These are phyloP conservation scores for Scalesia atractyloides DNA, from an alignment of 129 eudicot genomes.

Conservation along the genomic window DNA sequence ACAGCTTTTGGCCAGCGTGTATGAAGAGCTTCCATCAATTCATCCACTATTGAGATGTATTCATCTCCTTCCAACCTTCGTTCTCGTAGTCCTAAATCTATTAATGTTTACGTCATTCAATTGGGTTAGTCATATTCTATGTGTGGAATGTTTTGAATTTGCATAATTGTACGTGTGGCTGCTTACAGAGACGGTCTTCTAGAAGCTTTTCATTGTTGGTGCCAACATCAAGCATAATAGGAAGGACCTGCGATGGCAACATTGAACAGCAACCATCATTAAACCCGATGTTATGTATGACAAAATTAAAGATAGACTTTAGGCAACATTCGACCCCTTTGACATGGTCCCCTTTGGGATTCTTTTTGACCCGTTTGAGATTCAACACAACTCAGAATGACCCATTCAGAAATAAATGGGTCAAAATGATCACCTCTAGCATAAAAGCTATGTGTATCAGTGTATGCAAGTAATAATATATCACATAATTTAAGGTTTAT, in stretches of 20 bases:
- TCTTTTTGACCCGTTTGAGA: not conserved
- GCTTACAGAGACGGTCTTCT: conserved; percentile 92
- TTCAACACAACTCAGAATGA: not conserved
- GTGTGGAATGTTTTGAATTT: not conserved
- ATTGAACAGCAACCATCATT: conserved; percentile 18
- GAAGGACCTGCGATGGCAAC: conserved; percentile 64
- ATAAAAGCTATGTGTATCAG: not conserved
- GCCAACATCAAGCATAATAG: conserved; percentile 99
- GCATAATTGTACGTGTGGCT: not conserved
- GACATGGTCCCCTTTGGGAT: not conserved
- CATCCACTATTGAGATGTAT: conserved; percentile 84
- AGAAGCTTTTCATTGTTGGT: conserved; percentile 94
- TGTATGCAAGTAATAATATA: conserved; percentile 11
- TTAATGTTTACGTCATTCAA: conserved; percentile 5
- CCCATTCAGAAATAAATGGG: conserved; percentile 7
- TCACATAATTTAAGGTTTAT: conserved; percentile 9
- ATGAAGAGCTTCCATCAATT: conserved; percentile 96
- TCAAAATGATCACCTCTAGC: not conserved
- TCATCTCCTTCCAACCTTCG: conserved; percentile 96
- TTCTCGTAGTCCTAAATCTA: conserved; percentile 93
- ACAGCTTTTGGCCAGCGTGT: conserved; percentile 98
- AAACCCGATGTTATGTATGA: conserved; percentile 1
- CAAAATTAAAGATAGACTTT: not conserved
- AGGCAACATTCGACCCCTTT: not conserved
- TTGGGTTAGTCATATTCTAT: conserved; percentile 1